phyloP scores from a whole-genome alignment of 2,329 filamentous ascomycete species.

The Sclerotinia borealis region DNA sequence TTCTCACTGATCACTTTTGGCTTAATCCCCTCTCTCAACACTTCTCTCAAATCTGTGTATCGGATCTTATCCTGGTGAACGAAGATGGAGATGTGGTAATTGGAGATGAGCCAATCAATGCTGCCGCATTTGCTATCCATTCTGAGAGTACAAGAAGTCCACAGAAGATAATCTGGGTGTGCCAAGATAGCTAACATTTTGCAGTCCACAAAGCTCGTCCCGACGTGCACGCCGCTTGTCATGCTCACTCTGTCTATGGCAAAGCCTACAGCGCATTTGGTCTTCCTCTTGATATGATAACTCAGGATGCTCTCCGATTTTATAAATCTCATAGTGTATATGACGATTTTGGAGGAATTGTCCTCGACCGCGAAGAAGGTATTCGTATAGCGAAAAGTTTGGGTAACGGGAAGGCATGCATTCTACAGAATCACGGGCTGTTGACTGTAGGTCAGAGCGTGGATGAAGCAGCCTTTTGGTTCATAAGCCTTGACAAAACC shows the following conservation, averaged over 20 bases:
- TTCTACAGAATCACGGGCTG: conserved; percentile 48
- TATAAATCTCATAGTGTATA: conserved; percentile 38
- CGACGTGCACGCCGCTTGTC: conserved; percentile 50
- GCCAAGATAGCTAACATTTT: background rate
- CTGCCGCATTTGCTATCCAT: conserved; percentile 42
- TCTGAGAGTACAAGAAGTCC: conserved; percentile 31
- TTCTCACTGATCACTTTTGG: conserved; percentile 35
- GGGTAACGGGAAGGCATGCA: conserved; percentile 43
- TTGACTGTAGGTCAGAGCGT: conserved; percentile 41
- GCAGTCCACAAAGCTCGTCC: conserved; percentile 49
- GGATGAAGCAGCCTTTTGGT: conserved; percentile 49
- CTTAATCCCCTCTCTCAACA: conserved; percentile 61
- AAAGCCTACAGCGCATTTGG: conserved; percentile 44
- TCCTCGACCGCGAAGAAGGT: conserved; percentile 46
- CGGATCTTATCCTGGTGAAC: conserved; percentile 60
- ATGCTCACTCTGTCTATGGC: conserved; percentile 51
- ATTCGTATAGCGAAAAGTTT: conserved; percentile 41
- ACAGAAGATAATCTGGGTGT: background rate
- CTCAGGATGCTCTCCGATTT: conserved; percentile 50
- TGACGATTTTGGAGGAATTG: conserved; percentile 45
- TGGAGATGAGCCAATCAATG: conserved; percentile 48
- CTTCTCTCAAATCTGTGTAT: conserved; percentile 55
- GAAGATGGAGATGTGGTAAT: conserved; percentile 55
- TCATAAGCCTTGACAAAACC: conserved; percentile 43
- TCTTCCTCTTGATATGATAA: conserved; percentile 47